Conservation (phyloP, 805 yeast species). For the baker's yeast (Saccharomyces cerevisiae) region DNA sequence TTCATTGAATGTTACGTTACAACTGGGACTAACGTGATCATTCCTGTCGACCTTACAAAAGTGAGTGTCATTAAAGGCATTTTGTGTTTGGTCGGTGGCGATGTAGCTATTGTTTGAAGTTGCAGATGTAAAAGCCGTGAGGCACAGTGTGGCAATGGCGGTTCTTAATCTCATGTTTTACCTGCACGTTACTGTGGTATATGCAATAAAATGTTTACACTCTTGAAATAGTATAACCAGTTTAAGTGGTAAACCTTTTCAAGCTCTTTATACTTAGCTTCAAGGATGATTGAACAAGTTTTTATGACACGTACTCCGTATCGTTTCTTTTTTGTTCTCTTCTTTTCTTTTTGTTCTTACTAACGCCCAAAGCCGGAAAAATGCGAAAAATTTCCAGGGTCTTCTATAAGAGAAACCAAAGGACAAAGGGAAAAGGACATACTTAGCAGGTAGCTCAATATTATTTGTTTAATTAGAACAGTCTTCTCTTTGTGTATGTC, state of each 20-base stretch:
- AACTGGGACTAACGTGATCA: constrained; percentile 27
- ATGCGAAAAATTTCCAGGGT: not conserved
- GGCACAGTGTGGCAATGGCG: not conserved
- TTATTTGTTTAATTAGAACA: not conserved
- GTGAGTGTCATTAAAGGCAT: constrained; percentile 10
- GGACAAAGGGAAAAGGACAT: not conserved
- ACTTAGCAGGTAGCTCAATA: not conserved
- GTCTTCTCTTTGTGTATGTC: not conserved
- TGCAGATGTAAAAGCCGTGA: not conserved
- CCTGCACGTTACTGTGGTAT: not conserved
- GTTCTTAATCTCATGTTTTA: not conserved
- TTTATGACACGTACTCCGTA: not conserved
- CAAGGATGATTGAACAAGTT: not conserved
- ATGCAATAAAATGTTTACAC: not conserved
- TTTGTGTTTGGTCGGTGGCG: not conserved
- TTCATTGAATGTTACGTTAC: constrained; percentile 38
- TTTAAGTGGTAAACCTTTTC: not conserved
- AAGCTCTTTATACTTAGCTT: not conserved
- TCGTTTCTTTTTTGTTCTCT: not conserved
- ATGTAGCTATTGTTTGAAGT: not conserved
- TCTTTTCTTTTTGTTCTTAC: not conserved
- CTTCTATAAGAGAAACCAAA: not conserved
- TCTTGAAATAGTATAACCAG: not conserved
- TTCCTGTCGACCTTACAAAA: constrained; percentile 30
- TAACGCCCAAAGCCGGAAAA: not conserved